Conservation (phyloP, 2,329 filamentous ascomycete species). For the Monosporascus cannonballus region DNA sequence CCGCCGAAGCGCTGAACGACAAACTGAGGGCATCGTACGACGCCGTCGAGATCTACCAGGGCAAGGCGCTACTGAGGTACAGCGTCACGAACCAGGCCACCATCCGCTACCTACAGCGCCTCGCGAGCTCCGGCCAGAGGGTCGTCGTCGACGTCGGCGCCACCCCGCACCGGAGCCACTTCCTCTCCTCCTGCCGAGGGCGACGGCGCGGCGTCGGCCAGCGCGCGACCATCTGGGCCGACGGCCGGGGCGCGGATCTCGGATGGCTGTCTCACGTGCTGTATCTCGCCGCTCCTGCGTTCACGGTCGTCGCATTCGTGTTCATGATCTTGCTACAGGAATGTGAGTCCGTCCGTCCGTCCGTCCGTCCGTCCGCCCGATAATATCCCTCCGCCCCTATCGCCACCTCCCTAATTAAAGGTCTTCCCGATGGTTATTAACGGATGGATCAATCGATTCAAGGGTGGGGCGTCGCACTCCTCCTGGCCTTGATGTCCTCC, state of each 20-base stretch:
- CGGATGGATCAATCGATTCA: background rate
- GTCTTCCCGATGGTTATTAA: no score
- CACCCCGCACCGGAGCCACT: slow-evolving; percentile 35
- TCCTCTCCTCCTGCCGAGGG: slow-evolving; percentile 17
- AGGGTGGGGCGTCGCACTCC: slow-evolving; percentile 43
- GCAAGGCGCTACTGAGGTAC: slow-evolving; percentile 25
- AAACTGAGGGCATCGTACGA: slow-evolving; percentile 36
- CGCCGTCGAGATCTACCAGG: slow-evolving; percentile 28
- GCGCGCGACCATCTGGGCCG: slow-evolving; percentile 23
- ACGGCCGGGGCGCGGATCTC: slow-evolving; percentile 24
- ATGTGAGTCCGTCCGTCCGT: slow-evolving; percentile 24
- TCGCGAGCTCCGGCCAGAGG: slow-evolving; percentile 49
- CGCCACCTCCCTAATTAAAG: background rate
- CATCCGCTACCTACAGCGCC: slow-evolving; percentile 46
- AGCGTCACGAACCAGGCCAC: slow-evolving; percentile 46
- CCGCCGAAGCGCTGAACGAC: slow-evolving; percentile 42
- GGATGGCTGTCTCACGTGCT: slow-evolving; percentile 43
- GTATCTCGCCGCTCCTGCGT: slow-evolving; percentile 40
- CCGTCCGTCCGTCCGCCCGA: slow-evolving; percentile 5
- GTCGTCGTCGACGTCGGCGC: slow-evolving; percentile 53
- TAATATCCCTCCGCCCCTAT: background rate
- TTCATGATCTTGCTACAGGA: slow-evolving; percentile 42
- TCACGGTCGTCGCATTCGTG: slow-evolving; percentile 37
- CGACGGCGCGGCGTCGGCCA: slow-evolving; percentile 17
- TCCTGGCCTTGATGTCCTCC: slow-evolving; percentile 44